These are phyloP conservation scores for Cadophora gregata DNA, from an alignment of 2,329 filamentous ascomycete genomes.

Conservation along the genomic window DNA sequence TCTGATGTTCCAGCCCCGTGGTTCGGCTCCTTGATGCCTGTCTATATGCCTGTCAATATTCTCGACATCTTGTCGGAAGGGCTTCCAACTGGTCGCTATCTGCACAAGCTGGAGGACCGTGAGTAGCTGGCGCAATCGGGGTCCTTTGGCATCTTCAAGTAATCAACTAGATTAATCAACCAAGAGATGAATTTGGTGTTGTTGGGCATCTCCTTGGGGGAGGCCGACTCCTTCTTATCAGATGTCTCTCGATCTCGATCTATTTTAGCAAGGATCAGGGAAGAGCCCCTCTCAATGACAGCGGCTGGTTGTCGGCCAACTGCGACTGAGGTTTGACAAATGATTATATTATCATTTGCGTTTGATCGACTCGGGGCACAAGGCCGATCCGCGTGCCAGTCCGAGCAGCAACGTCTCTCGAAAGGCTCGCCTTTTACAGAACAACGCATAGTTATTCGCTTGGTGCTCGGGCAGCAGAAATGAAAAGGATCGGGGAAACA, in stretches of 20 bases:
- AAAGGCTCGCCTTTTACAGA: not conserved
- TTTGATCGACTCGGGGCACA: not conserved
- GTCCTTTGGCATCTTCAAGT: not conserved
- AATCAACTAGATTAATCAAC: not conserved
- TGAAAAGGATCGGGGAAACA: not conserved
- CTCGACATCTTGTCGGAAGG: not conserved
- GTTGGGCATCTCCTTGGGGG: too few relatives aligned
- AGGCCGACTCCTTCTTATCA: not conserved
- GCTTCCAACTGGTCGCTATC: not conserved
- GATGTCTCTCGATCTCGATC: not conserved
- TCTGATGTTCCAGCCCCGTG: constrained; percentile 5
- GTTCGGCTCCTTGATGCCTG: constrained; percentile 3
- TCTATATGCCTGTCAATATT: not conserved
- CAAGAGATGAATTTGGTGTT: not conserved
- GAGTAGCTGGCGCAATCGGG: not conserved
- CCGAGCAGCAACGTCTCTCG: not conserved
- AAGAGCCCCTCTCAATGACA: not conserved
- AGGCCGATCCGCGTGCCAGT: not conserved
- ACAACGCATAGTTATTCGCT: not conserved
- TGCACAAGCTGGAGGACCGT: not conserved
- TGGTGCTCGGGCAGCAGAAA: not conserved
- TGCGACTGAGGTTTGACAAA: not conserved
- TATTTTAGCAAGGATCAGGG: not conserved
- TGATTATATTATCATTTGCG: not conserved
- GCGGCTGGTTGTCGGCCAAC: not conserved